Evolutionary conservation across 2,329 filamentous ascomycete species (phyloP).

Genomic region (Colletotrichum camelliae): DNA sequence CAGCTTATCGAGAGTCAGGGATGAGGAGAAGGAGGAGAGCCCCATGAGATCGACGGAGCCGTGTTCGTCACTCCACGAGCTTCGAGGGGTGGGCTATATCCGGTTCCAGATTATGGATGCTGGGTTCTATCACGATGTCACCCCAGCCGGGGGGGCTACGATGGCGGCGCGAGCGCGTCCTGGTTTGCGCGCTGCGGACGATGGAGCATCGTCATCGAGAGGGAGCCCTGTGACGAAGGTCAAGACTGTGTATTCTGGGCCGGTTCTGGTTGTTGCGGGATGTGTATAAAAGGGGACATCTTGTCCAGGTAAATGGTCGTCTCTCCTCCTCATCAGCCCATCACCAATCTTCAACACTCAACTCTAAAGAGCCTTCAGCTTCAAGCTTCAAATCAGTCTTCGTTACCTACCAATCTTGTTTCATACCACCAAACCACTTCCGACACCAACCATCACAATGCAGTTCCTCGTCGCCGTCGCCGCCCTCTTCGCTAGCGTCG

Average conservation of each 20-base stretch:
- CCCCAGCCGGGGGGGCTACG: background rate
- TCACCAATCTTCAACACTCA: background rate
- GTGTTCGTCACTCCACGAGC: constrained; percentile 3
- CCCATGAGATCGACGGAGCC: constrained; percentile 5
- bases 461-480: constrained; percentile 18
- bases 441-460: background rate
- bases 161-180: background rate
- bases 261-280: background rate
- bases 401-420: background rate
- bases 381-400: background rate
- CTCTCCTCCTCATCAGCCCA: background rate
- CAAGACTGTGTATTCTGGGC: background rate
- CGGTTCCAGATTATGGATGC: background rate
- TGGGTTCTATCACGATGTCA: constrained; percentile 12
- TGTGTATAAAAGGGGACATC: constrained; percentile 13
- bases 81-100: background rate
- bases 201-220: constrained; percentile 13
- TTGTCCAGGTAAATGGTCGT: background rate
- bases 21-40: background rate
- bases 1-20: background rate
- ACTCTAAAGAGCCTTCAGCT: background rate
- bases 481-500: constrained; percentile 27
- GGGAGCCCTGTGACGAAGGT: constrained; percentile 7
- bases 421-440: background rate
- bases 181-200: background rate